Base-by-base conservation (phyloP, 441 rosid genomes). In the Theobroma grandiflorum region DNA sequence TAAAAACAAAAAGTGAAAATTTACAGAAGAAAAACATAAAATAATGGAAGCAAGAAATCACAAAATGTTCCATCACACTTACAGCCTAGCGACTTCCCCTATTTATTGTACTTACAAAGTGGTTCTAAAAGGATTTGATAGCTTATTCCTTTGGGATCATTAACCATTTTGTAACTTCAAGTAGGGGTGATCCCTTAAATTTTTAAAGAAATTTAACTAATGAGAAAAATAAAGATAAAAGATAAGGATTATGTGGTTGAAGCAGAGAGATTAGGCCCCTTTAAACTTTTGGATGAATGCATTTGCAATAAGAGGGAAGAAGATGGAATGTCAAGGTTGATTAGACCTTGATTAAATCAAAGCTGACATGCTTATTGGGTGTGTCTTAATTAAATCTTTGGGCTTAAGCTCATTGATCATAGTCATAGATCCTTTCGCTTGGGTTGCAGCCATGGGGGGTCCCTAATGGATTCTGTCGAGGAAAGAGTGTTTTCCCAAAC, bases 281-380 rank as follows among this genome's bases (percentile, higher is more conserved):
- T 58, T 1, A 8, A 9, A 9, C 15, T 22, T 66, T 40, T 40
- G 31, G 2, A 66, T 66, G 40, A 66, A 20, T 40, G 20, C 43
- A 33, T 16, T 33, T 59, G 67, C 42, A 63, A 63, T 35, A 63
- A 33, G 33, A 1, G 40, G n/a, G 15, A 12, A 31, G 38, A 62
- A 4, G 40, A 33, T 61, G 47, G 4, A 65, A 20, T 35, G 47
- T 65, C 4, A 38, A 65, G 26, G 38, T 16, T 18, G 70, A 65
- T 65, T 63, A 8, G 49, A 37, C 70, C 8, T 65, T 65, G 47
- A 38, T 65, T 65, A 65, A 37, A 65, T 6, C 20, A 63, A 63
- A 64, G 12, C 45, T 38, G 26, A 18, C 70, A 16, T 65, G 49
- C 6, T 38, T 38, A 18, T 18, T 37, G 6, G 18, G 26, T 38